phyloP scores from a whole-genome alignment of 2,329 filamentous ascomycete genomes.

The Talaromyces sp. region DNA sequence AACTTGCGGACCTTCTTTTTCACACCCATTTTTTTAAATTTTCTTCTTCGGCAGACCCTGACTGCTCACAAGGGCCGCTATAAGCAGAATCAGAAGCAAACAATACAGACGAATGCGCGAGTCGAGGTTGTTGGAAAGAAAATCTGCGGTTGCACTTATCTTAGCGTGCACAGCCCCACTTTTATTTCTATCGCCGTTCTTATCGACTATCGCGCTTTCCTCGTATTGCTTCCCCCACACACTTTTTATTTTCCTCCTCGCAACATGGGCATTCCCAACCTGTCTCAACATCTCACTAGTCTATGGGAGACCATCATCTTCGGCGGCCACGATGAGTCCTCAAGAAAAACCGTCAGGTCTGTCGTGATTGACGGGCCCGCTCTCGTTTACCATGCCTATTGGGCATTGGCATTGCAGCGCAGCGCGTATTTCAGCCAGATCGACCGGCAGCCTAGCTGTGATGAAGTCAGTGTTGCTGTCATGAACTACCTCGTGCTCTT shows the following conservation, averaged over 20 bases:
- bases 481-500: conserved; percentile 60
- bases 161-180: neutral
- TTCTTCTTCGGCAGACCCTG: neutral
- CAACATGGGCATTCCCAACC: conserved; percentile 30
- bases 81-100: neutral
- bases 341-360: conserved; percentile 14
- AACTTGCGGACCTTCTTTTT: conserved; percentile 92
- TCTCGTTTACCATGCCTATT: conserved; percentile 67
- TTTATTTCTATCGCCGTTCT: neutral
- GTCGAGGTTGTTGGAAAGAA: neutral
- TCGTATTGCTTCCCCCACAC: neutral
- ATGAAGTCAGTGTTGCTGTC: conserved; percentile 54
- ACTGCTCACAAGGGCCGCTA: neutral
- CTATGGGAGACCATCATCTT: conserved; percentile 23
- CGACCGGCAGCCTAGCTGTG: conserved; percentile 55
- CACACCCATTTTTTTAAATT: conserved; percentile 63
- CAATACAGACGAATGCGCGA: neutral
- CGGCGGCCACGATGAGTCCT: conserved; percentile 3
- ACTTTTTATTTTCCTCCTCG: neutral
- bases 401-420: conserved; percentile 45
- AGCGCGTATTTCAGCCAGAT: conserved; percentile 40
- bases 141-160: neutral
- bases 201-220: neutral
- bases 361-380: conserved; percentile 71
- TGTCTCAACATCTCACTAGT: conserved; percentile 27